Evolutionary conservation across 352 stramenopile genomes (phyloP).

Genomic region (Phytophthora quininea): DNA sequence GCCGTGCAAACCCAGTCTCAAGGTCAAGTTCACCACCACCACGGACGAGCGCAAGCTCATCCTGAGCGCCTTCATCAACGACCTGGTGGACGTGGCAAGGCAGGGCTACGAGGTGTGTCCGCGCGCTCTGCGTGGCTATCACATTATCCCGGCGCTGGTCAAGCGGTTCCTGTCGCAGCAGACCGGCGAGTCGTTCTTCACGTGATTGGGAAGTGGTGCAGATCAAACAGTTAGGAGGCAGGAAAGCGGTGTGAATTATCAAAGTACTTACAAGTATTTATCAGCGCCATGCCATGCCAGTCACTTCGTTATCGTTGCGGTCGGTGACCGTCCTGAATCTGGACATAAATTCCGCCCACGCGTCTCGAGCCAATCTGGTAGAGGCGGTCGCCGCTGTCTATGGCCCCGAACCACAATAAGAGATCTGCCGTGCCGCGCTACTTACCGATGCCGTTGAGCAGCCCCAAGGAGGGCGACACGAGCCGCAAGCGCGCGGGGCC

Average conservation of each 20-base stretch:
- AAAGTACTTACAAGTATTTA: neutral
- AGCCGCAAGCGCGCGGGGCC: slow-evolving; percentile 24
- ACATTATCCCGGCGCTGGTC: slow-evolving; percentile 51
- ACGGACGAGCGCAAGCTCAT: slow-evolving; percentile 52
- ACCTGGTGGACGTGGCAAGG: slow-evolving; percentile 36
- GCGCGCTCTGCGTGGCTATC: slow-evolving; percentile 43
- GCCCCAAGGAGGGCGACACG: neutral
- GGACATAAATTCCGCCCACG: too few relatives aligned
- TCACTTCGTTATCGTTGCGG: too few relatives aligned
- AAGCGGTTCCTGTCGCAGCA: slow-evolving; percentile 57
- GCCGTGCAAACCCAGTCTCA: slow-evolving; percentile 48
- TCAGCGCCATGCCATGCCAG: too few relatives aligned
- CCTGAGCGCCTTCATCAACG: slow-evolving; percentile 50
- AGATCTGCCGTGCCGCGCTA: neutral
- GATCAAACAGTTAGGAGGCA: neutral
- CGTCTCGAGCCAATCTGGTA: too few relatives aligned
- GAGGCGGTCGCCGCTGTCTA: too few relatives aligned
- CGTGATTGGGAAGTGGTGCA: slow-evolving; percentile 17
- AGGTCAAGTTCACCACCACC: slow-evolving; percentile 55
- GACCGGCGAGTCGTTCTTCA: slow-evolving; percentile 54
- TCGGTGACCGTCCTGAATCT: too few relatives aligned
- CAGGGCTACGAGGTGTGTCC: slow-evolving; percentile 38
- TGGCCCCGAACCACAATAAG: too few relatives aligned
- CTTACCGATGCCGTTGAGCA: neutral
- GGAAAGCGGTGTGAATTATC: neutral